Evolutionary conservation across 305 asterid genomes (phyloP), one percentile per base, ranked within the genome.

Genomic region (Solanum aculeatissimum): DNA sequence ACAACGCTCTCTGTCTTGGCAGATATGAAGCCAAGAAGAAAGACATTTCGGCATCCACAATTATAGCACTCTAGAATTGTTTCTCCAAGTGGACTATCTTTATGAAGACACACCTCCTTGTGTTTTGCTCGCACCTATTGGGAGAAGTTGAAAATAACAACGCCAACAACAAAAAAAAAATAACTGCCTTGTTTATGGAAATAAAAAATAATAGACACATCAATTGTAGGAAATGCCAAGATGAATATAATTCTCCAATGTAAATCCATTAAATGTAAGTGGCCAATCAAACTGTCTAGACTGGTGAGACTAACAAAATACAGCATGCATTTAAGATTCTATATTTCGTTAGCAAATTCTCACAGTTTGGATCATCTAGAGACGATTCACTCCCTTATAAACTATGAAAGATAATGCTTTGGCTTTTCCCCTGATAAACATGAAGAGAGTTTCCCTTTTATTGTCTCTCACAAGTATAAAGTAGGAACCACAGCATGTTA

Each of bases 81-180:
- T 90, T 97, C 99, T 86, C 99, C 99, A 80, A 97, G 91, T 53
- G 99, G 99, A 87, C 98, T 97, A 86, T 97, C 99, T 89, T 97
- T 97, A 92, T 97, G 99, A 87, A 97, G 98, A 84, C 99, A 97
- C 84, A 97, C 99, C 90, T 97, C 99, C 92, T 97, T 97, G 91
- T 97, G 99, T 87, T 97, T 97, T 70, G 99, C 98, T 84, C 99
- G 94, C 88, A 97, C 99, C 99, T 97, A 69, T 40, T 51, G 42
- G 85, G 47, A 54, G 40, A 79, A 18, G 83, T 63, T 68, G 84
- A 78, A 83, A 71, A 58, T 49, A 16, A 27, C 27, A 77, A 51
- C 2, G 12, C 25, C 29, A 43, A 72, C 57, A 29, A 47, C 9
- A 71, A 42, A 74, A 15, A 74, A 23, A 9, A 27, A 51, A 27